phyloP scores from a whole-genome alignment of 2,329 filamentous ascomycete genomes.

The Raffaelea ambrosiae region DNA sequence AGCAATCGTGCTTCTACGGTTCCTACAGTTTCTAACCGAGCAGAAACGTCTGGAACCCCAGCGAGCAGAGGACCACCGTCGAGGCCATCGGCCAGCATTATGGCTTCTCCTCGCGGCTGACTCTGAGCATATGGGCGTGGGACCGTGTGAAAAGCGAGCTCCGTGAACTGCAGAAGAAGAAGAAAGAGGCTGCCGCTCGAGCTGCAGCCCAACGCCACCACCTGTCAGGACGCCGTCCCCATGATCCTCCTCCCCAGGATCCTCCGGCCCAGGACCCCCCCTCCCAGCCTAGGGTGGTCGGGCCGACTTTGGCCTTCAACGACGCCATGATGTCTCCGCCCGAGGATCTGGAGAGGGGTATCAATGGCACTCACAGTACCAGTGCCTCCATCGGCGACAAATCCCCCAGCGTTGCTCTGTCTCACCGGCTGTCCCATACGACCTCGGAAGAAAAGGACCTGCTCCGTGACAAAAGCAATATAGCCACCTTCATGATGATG shows the following conservation, averaged over 20 bases:
- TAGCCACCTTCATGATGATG: constrained; percentile 42
- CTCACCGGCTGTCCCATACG: background rate
- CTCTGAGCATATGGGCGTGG: constrained; percentile 49
- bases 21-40: background rate
- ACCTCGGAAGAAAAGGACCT: background rate
- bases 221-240: background rate
- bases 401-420: background rate
- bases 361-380: background rate
- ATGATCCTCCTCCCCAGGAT: background rate
- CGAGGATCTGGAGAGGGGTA: background rate
- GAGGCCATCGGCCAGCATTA: constrained; percentile 50
- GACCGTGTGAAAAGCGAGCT: constrained; percentile 11
- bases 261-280: no score
- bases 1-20: no score
- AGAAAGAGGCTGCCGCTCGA: no score
- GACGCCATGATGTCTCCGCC: background rate
- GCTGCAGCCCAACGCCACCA: background rate
- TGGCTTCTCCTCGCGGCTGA: constrained; percentile 58
- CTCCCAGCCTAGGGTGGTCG: background rate
- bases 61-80: constrained; percentile 47
- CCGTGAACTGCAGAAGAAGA: background rate
- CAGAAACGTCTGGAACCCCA: constrained; percentile 64
- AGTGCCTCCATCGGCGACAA: no score
- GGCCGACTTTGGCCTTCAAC: background rate
- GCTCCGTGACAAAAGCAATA: constrained; percentile 14